Base-by-base conservation (phyloP, 148 eudicot species). In the Dysphania ambrosioides region DNA sequence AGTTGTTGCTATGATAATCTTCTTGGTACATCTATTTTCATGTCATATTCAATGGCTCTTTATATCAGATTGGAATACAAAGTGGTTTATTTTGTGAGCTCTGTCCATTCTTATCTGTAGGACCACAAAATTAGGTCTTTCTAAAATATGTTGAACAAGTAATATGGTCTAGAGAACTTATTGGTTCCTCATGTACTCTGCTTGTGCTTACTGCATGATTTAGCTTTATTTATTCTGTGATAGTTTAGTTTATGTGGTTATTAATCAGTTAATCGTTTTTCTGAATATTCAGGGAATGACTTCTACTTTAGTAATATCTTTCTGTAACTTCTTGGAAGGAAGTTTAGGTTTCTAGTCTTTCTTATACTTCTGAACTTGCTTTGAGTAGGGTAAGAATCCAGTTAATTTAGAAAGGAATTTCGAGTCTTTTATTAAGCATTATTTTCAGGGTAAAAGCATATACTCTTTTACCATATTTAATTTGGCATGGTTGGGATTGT, bases 1-100 rank as follows among this genome's bases (percentile, higher is more conserved):
- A 88, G 97, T 80, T 27, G 27, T 62, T 59, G 15, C 10, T 16
- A 7, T 42, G 23, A 31, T 38, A 59, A 26, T 66, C 23, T 26
- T 60, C 44, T 40, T 40, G 1, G 29, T n/a, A 23, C 16, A 0
- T 57, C 6, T 13, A n/a, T 49, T 49, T 34, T 19, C n/a, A n/a
- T n/a, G n/a, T n/a, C n/a, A n/a, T n/a, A n/a, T n/a, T n/a, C 55
- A 36, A 41, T 32, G 13, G 35, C 51, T 56, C 27, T 26, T 23
- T 57, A 68, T 44, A n/a, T 24, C 53, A 67, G 60, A 38, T 19
- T 38, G 19, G 8, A 56, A 53, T 40, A 27, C 38, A 16, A 24
- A 41, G 8, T 40, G 24, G 23, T n/a, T n/a, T 32, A 27, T 70
- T 70, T 61, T 67, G 66, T 61, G 26, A 21, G 68, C 42, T 64